Base-by-base conservation (phyloP, 768 basidiomycete species). In the Termitomyces bulborhizus region DNA sequence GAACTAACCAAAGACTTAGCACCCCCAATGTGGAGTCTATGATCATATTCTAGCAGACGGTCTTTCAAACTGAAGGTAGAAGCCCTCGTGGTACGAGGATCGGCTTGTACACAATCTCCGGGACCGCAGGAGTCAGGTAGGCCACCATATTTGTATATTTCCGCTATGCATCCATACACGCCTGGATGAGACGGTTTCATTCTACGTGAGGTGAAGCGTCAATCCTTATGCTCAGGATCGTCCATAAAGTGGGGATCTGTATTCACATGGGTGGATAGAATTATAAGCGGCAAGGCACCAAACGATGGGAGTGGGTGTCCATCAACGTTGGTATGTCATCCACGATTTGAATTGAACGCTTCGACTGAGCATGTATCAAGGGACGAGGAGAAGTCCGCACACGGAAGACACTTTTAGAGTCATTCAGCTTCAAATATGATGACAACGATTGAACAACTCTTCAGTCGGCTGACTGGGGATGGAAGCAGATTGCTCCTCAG, bases 11-110 rank as follows among this genome's bases (percentile, higher is more conserved):
- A 32, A 32, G 32, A 3, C 8, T 32, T 32, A 3, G 32, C 32
- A 32, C 11, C 32, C 32, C 9, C 3, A 32, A 32, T 32, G 32
- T 32, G 32, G 32, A 32, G 32, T 32, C 32, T 3, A 32, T 32
- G 9, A 9, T 32, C 32, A 11, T 32, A 11, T 21, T 21, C 21
- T 21, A 2, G 21, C 21, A 21, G 21, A 21, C 21, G 21, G 21
- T 21, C 21, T 2, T 21, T 21, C 21, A 21, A 21, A 21, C 21
- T 21, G 21, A 21, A 21, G 21, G 21, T 21, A 21, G 34, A 34
- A 13, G 34, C 34, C 12, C 34, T 12, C 34, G 4, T 13, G 11
- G 34, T 34, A 13, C 4, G 34, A 65, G 58, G 62, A 83, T 78
- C 8, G 48, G 44, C 46, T 37, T 50, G 54, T 57, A 61, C 11